phyloP scores from a whole-genome alignment of 495 filamentous ascomycete genomes.

The Letharia columbiana region DNA sequence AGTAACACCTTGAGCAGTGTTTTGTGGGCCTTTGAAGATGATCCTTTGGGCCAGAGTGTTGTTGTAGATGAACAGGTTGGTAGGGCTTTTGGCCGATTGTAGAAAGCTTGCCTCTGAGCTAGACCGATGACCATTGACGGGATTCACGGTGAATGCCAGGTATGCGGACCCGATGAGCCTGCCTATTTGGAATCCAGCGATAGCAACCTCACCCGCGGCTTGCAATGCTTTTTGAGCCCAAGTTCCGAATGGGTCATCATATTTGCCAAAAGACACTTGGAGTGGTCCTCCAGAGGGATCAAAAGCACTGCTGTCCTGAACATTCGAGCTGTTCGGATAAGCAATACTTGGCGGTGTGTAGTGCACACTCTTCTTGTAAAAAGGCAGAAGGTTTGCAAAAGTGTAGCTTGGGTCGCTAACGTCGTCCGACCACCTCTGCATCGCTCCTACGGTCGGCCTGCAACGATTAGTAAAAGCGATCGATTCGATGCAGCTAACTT shows the following conservation, averaged over 20 bases:
- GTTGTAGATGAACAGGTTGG: slow-evolving; percentile 13
- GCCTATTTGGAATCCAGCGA: slow-evolving; percentile 32
- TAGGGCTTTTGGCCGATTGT: slow-evolving; percentile 18
- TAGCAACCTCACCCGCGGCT: slow-evolving; percentile 30
- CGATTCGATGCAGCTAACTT: slow-evolving; percentile 24
- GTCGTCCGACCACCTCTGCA: slow-evolving; percentile 48
- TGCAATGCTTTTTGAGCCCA: slow-evolving; percentile 30
- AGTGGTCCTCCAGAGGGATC: slow-evolving; percentile 27
- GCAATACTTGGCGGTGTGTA: slow-evolving; percentile 26
- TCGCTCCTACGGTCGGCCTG: slow-evolving; percentile 26
- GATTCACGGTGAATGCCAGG: slow-evolving; percentile 25
- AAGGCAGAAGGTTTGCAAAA: too few relatives aligned
- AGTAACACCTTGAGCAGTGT: not conserved
- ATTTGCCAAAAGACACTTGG: slow-evolving; percentile 32
- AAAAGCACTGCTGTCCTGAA: slow-evolving; percentile 26
- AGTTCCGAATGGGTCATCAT: slow-evolving; percentile 30
- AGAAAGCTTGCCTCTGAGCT: slow-evolving; percentile 31
- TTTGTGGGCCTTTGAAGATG: slow-evolving; percentile 9
- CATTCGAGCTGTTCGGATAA: slow-evolving; percentile 17
- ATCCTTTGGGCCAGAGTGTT: slow-evolving; percentile 19
- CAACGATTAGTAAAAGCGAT: not conserved
- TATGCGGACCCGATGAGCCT: slow-evolving; percentile 26
- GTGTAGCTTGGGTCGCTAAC: slow-evolving; percentile 38
- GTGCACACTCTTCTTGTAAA: too few relatives aligned
- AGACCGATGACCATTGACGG: slow-evolving; percentile 14